Percentiles rank a stretch among this genome's conserved stretches.
Evolutionary conservation across 2,329 filamentous ascomycete species (phyloP).

Genomic region (Talaromyces sp.): DNA sequence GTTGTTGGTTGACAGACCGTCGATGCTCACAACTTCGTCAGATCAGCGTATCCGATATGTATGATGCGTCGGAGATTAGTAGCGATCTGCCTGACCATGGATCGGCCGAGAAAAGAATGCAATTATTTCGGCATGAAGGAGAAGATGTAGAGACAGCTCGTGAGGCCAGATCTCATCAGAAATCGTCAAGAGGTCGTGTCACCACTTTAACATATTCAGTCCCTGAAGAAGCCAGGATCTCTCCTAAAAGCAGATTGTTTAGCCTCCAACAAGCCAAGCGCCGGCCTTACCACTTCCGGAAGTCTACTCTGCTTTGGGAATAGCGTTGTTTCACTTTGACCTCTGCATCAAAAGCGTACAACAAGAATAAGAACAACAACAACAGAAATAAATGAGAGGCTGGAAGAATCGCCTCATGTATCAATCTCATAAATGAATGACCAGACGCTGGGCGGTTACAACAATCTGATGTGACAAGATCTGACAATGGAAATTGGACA

Average conservation of each 20-base stretch:
- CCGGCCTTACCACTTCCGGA: background rate
- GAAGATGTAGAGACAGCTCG: background rate
- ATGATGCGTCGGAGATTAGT: background rate
- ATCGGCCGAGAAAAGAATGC: background rate
- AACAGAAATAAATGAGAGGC: no score
- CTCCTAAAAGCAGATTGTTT: background rate
- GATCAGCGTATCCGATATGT: slow-evolving; percentile 3
- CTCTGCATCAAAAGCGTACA: background rate
- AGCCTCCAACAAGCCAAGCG: slow-evolving; percentile 1
- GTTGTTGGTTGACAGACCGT: background rate
- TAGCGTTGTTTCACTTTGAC: background rate
- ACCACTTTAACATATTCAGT: background rate
- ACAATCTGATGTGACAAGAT: no score
- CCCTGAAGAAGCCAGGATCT: background rate
- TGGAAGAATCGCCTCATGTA: background rate
- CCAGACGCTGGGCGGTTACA: no score
- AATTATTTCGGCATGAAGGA: slow-evolving; percentile 1
- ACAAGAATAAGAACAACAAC: background rate
- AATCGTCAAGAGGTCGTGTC: background rate
- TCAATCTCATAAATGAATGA: no score
- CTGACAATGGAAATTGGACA: no score
- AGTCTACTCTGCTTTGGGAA: background rate
- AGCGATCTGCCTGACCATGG: slow-evolving; percentile 7
- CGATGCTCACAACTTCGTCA: background rate
- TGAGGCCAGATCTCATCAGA: background rate